Evolutionary conservation across 345 rosid genomes (phyloP).

Genomic region (Salix suchowensis): DNA sequence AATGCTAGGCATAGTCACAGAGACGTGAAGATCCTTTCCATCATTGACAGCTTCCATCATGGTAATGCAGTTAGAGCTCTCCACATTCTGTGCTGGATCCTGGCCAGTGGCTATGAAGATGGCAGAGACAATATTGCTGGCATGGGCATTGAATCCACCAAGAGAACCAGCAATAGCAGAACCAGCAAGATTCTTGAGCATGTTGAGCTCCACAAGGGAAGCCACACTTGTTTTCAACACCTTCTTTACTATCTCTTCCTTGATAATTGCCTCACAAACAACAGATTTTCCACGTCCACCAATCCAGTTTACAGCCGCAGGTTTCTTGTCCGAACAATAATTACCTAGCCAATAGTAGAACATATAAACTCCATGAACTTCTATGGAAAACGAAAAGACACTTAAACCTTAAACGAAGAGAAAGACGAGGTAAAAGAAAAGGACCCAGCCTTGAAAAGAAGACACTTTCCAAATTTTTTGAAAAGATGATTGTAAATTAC

Average conservation of each 20-base stretch:
- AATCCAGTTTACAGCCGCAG: constrained; percentile 96
- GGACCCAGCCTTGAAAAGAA: too few species aligned
- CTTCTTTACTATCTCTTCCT: constrained; percentile 69
- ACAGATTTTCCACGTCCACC: constrained; percentile 90
- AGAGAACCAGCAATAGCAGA: constrained; percentile 84
- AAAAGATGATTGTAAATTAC: background rate
- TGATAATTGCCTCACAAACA: constrained; percentile 79
- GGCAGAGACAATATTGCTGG: constrained; percentile 83
- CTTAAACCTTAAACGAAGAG: background rate
- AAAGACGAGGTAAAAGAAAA: background rate
- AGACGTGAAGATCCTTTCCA: constrained; percentile 75
- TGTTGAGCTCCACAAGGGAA: constrained; percentile 73
- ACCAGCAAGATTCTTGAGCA: constrained; percentile 79
- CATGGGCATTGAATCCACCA: constrained; percentile 91
- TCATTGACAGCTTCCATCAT: constrained; percentile 85
- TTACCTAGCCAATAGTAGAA: constrained; percentile 41
- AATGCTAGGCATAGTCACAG: constrained; percentile 82
- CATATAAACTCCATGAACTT: background rate
- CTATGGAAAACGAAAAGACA: background rate
- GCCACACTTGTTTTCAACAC: constrained; percentile 68
- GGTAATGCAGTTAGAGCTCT: constrained; percentile 87
- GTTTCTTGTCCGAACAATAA: constrained; percentile 82
- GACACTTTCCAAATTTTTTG: too few species aligned
- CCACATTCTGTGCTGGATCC: constrained; percentile 88
- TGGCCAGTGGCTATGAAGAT: constrained; percentile 80